phyloP scores from a whole-genome alignment of 2,329 filamentous ascomycete genomes.

The Cryphonectria parasitica region DNA sequence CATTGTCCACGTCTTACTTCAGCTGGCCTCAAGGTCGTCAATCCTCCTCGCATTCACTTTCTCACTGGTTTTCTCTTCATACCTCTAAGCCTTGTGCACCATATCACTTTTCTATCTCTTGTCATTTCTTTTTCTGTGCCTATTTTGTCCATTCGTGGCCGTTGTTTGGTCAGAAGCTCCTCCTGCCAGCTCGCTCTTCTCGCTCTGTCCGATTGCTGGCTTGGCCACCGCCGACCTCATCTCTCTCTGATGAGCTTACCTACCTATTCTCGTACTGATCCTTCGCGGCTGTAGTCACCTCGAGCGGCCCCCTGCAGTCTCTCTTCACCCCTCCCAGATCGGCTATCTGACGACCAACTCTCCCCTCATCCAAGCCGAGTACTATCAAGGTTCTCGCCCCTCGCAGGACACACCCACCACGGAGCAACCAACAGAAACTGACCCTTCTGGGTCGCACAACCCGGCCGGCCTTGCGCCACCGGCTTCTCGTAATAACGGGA shows the following conservation, averaged over 20 bases:
- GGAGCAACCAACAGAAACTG: constrained; percentile 19
- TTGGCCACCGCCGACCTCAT: constrained; percentile 19
- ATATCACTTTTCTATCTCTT: constrained; percentile 11
- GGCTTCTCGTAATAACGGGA: constrained; percentile 48
- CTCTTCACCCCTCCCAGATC: constrained; percentile 66
- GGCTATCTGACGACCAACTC: constrained; percentile 72
- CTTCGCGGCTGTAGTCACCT: constrained; percentile 33
- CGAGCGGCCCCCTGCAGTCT: constrained; percentile 53
- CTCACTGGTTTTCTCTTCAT: constrained; percentile 3
- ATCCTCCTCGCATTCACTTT: constrained; percentile 3
- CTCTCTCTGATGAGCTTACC: constrained; percentile 8
- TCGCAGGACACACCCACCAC: constrained; percentile 37
- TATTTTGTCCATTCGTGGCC: constrained; percentile 16
- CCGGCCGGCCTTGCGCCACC: constrained; percentile 45
- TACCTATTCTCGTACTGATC: constrained; percentile 21
- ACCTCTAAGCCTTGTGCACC: constrained; percentile 13
- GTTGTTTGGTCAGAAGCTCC: constrained; percentile 16
- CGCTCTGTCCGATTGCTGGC: constrained; percentile 14
- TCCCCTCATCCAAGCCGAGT: constrained; percentile 64
- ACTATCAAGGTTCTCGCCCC: constrained; percentile 49
- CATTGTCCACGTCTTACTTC: constrained; percentile 19
- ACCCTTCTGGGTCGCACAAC: constrained; percentile 25
- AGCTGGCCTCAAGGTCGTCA: constrained; percentile 17
- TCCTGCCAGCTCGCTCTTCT: constrained; percentile 18
- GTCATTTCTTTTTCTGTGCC: constrained; percentile 14